Evolutionary conservation across 805 yeast species (phyloP).

Genomic region (Kodamaea kaohsiungensis): DNA sequence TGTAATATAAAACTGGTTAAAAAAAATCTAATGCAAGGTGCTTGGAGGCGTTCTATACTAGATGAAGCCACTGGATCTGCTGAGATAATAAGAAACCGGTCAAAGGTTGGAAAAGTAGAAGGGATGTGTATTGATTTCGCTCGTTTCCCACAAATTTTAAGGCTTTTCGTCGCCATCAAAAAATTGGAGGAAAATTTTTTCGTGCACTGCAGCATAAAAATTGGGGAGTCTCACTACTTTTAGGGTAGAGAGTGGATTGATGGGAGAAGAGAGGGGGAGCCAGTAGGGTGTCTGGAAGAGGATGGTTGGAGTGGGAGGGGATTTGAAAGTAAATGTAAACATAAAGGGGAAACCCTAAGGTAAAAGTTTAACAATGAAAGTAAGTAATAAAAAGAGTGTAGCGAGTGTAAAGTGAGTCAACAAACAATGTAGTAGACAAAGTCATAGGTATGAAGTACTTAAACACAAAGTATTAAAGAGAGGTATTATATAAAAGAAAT

Average conservation of each 20-base stretch:
- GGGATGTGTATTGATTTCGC: neutral
- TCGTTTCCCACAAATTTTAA: neutral
- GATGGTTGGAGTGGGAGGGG: neutral
- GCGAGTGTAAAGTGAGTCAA: no score
- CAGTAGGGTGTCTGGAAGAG: neutral
- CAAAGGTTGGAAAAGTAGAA: neutral
- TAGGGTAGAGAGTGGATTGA: neutral
- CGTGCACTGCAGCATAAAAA: neutral
- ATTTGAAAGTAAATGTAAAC: neutral
- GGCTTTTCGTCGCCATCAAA: neutral
- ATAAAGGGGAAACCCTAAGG: no score
- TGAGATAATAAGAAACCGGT: neutral
- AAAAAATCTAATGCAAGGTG: neutral
- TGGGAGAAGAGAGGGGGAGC: neutral
- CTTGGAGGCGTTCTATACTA: neutral
- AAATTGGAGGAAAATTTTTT: neutral
- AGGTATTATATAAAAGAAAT: no score
- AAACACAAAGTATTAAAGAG: no score
- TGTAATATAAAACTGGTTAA: neutral
- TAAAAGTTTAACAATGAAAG: no score
- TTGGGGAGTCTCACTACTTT: neutral
- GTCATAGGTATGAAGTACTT: neutral
- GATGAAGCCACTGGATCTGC: neutral
- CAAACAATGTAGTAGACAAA: neutral
- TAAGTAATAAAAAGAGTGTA: no score